Base-by-base conservation (phyloP, 495 filamentous ascomycete genomes). In the Penicillium argentinense region DNA sequence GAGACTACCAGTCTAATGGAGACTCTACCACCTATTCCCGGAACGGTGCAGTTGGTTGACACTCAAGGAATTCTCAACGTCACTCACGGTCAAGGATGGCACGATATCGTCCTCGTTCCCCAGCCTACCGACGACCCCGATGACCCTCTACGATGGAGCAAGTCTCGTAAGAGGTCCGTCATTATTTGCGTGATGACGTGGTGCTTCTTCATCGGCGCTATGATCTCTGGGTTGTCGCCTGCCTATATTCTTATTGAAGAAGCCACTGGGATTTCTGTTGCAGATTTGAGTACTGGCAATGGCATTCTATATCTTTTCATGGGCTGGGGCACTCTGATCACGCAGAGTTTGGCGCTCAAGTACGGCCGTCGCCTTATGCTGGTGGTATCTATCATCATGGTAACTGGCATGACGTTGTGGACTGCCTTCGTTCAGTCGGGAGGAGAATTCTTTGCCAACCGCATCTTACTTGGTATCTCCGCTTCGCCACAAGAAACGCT, bases 391-490 rank as follows among this genome's bases (percentile, higher is more conserved):
- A 55, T 66, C 42, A 62, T 66, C 17, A 51, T 18, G n/a, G 54
- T 39, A 30, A 38, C 51, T 45, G 58, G 60, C 22, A 61, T 72
- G 30, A 69, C 66, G 41, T 62, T 69, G n/a, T 78, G 75, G 72
- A 66, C 68, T 1, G 65, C 74, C 0, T 71, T 67, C 39, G 66
- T 68, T n/a, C 63, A 56, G 39, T 64, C 60, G 1, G 68, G 68
- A 40, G 65, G 68, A 4, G 62, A 76, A 39, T 81, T 72, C 71
- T 73, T 75, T 13, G 76, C 69, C 18, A 75, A 72, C 39, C 68
- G 74, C 14, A 68, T 78, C 25, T 51, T 82, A 13, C 67, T 74
- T 30, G 76, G 79, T 8, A 72, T 82, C 54, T 71, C 75, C 34
- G 70, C 62, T n/a, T 72, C 76, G 9, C 74, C 75, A 1, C 72